phyloP scores from a whole-genome alignment of 805 yeast species.

The Cyberlindnera samutprakarnensis region DNA sequence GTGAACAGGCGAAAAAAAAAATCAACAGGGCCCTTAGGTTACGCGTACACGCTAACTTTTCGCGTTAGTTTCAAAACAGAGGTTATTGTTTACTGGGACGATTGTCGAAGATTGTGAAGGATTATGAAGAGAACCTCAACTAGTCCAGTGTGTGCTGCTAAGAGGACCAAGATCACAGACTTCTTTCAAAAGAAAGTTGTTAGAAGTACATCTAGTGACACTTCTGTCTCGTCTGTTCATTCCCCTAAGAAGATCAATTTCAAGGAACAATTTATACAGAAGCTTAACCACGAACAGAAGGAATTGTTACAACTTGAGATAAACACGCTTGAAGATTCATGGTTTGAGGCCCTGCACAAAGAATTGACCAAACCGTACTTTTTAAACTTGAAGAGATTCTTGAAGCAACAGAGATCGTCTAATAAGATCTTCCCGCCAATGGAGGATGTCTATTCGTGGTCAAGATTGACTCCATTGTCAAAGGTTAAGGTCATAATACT shows the following conservation, averaged over 20 bases:
- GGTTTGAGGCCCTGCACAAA: conserved; percentile 63
- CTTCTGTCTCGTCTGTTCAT: not conserved
- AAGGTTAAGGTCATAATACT: conserved; percentile 70
- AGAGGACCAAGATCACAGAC: conserved; percentile 1
- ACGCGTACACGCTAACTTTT: not conserved
- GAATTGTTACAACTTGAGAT: conserved; percentile 60
- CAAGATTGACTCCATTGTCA: conserved; percentile 71
- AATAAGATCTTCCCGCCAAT: conserved; percentile 75
- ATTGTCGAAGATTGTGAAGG: not conserved
- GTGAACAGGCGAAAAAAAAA: no score
- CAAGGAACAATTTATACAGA: conserved; percentile 7
- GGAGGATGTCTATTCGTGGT: conserved; percentile 83
- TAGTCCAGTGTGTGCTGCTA: not conserved
- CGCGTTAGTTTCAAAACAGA: no score
- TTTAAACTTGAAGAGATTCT: conserved; percentile 58
- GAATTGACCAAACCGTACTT: conserved; percentile 87
- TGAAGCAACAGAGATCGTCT: conserved; percentile 38
- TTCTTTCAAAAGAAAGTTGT: not conserved
- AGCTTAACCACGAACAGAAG: conserved; percentile 31
- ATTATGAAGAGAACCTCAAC: conserved; percentile 1
- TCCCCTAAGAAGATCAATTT: conserved; percentile 2
- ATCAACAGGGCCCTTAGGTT: no score
- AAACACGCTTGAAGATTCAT: conserved; percentile 59
- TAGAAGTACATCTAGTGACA: not conserved
- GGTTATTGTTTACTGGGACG: no score